A percentile compares a stretch with the other conserved stretches of the same genome.
Evolutionary conservation across 2,329 filamentous ascomycete species (phyloP).

Genomic region (Tympanopsis confertula): DNA sequence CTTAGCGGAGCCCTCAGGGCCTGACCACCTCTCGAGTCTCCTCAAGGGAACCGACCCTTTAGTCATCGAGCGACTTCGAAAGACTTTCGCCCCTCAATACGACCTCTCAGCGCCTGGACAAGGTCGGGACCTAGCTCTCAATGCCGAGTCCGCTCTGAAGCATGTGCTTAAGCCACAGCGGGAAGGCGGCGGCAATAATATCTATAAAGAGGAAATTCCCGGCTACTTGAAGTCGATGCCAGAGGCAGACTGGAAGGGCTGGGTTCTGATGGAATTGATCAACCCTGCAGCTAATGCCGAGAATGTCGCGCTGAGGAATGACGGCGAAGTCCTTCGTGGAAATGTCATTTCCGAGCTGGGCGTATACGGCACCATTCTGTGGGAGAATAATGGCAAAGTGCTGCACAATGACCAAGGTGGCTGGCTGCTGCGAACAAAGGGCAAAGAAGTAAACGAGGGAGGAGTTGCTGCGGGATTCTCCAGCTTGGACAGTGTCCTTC

Average conservation of each 20-base stretch:
- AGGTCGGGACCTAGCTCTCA: conserved; percentile 49
- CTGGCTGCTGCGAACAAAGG: conserved; percentile 61
- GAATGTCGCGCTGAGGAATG: conserved; percentile 50
- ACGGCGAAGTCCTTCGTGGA: conserved; percentile 51
- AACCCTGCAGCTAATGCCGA: conserved; percentile 44
- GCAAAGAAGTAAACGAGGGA: conserved; percentile 59
- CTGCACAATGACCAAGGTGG: conserved; percentile 57
- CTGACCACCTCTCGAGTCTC: conserved; percentile 38
- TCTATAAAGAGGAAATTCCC: conserved; percentile 58
- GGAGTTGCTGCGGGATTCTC: conserved; percentile 65
- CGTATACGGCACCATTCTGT: conserved; percentile 58
- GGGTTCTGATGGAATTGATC: conserved; percentile 68
- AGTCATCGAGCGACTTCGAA: conserved; percentile 33
- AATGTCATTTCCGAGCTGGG: conserved; percentile 64
- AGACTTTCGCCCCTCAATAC: conserved; percentile 60
- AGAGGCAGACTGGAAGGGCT: conserved; percentile 56
- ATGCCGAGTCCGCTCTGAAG: conserved; percentile 38
- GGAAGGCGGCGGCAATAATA: conserved; percentile 65
- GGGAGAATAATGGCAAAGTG: conserved; percentile 37
- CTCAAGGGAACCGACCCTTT: conserved; percentile 14
- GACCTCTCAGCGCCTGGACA: conserved; percentile 36
- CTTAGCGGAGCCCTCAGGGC: conserved; percentile 48
- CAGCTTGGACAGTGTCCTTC: conserved; percentile 45
- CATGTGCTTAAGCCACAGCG: conserved; percentile 67
- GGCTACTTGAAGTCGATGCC: conserved; percentile 49